These are phyloP conservation scores for Cyberlindnera misumaiensis DNA, from an alignment of 805 yeast genomes.

Conservation along the genomic window DNA sequence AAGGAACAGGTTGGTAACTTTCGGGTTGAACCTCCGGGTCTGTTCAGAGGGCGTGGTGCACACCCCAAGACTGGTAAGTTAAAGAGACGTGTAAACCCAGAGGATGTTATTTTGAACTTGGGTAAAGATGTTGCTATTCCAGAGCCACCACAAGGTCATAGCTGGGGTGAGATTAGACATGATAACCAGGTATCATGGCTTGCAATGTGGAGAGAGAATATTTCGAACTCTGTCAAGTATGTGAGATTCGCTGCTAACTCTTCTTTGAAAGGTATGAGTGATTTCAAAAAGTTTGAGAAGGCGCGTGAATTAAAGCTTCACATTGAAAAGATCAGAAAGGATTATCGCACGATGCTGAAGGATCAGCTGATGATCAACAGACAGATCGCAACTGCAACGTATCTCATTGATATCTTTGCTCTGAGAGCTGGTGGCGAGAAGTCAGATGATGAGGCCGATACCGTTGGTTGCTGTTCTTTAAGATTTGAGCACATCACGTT, in stretches of 20 bases:
- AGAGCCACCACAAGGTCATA: constrained; percentile 76
- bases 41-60: constrained; percentile 94
- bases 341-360: constrained; percentile 64
- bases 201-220: constrained; percentile 96
- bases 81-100: constrained; percentile 82
- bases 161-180: constrained; percentile 85
- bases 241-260: constrained; percentile 90
- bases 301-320: constrained; percentile 78
- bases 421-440: constrained; percentile 98
- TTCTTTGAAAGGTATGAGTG: constrained; percentile 85
- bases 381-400: constrained; percentile 91
- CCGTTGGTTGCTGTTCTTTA: constrained; percentile 95
- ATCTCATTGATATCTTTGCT: constrained; percentile 86
- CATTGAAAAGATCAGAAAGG: constrained; percentile 65
- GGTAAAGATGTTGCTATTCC: constrained; percentile 71
- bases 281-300: constrained; percentile 86
- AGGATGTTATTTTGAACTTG: constrained; percentile 79
- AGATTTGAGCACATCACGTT: constrained; percentile 84
- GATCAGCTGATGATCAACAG: constrained; percentile 76
- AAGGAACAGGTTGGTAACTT: constrained; percentile 91
- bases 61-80: constrained; percentile 94
- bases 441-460: constrained; percentile 95
- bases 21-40: constrained; percentile 92
- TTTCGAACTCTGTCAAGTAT: constrained; percentile 75
- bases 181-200: constrained; percentile 92